phyloP scores from a whole-genome alignment of 495 filamentous ascomycete genomes.

The Annulohypoxylon bovei region DNA sequence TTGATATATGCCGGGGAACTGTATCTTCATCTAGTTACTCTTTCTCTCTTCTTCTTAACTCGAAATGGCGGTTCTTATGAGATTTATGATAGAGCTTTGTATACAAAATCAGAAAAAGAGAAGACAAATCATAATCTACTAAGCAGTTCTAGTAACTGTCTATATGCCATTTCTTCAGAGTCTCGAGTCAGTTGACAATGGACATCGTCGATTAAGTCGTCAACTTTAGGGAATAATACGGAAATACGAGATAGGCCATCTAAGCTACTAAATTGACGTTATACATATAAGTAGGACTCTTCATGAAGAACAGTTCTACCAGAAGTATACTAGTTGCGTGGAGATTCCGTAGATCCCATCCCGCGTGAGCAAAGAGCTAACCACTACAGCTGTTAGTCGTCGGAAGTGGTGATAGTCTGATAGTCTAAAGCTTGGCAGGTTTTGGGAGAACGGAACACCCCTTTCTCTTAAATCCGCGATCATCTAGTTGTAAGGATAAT shows the following conservation, averaged over 20 bases:
- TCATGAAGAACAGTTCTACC: slow-evolving; percentile 3
- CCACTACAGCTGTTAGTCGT: background rate
- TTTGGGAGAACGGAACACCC: background rate
- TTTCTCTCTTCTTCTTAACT: background rate
- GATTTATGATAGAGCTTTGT: too few relatives aligned
- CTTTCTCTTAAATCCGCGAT: background rate
- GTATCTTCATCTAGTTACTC: background rate
- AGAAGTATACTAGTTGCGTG: slow-evolving; percentile 11
- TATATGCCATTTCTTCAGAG: background rate
- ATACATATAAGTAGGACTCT: background rate
- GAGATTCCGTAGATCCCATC: slow-evolving; percentile 20
- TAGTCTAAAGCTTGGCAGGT: background rate
- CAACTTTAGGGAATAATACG: background rate
- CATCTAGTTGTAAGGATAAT: background rate
- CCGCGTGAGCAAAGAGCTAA: background rate
- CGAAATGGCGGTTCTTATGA: background rate
- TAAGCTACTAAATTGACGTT: background rate
- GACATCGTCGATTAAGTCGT: background rate
- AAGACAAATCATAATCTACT: background rate
- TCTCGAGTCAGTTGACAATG: slow-evolving; percentile 26
- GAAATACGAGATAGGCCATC: background rate
- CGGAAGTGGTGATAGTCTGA: slow-evolving; percentile 4
- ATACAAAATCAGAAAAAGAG: too few relatives aligned
- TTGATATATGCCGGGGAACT: background rate
- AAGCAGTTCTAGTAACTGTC: slow-evolving; percentile 9